Evolutionary conservation across 495 filamentous ascomycete species (phyloP).

Genomic region (Tuber borchii): DNA sequence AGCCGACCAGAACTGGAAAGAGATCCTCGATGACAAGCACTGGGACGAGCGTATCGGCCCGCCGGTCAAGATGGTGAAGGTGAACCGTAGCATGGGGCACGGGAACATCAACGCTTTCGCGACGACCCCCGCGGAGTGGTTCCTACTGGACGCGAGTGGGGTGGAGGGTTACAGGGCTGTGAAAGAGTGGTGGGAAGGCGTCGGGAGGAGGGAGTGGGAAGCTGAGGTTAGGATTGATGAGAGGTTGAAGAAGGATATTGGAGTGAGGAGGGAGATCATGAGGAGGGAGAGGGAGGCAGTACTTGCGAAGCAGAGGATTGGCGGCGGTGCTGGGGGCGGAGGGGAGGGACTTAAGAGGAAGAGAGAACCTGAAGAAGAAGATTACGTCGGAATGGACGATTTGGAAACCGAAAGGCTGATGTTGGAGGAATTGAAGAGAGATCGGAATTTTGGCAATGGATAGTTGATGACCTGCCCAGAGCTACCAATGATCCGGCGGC

Average conservation of each 20-base stretch:
- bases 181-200: conserved; percentile 17
- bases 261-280: background rate
- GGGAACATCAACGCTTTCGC: conserved; percentile 9
- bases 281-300: background rate
- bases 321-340: background rate
- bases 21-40: background rate
- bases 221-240: background rate
- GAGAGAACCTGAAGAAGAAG: background rate
- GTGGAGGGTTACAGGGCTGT: conserved; percentile 19
- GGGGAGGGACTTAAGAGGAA: background rate
- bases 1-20: background rate
- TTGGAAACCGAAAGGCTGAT: background rate
- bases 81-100: conserved; percentile 12
- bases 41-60: conserved; percentile 22
- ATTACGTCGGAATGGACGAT: background rate
- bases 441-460: background rate
- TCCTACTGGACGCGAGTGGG: conserved; percentile 18
- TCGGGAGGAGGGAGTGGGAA: background rate
- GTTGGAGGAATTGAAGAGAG: background rate
- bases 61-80: conserved; percentile 5
- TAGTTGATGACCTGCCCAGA: background rate
- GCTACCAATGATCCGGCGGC: background rate
- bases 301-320: background rate
- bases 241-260: background rate
- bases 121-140: conserved; percentile 8